Evolutionary conservation across 768 basidiomycete species (phyloP).

Genomic region (Suillus subaureus): DNA sequence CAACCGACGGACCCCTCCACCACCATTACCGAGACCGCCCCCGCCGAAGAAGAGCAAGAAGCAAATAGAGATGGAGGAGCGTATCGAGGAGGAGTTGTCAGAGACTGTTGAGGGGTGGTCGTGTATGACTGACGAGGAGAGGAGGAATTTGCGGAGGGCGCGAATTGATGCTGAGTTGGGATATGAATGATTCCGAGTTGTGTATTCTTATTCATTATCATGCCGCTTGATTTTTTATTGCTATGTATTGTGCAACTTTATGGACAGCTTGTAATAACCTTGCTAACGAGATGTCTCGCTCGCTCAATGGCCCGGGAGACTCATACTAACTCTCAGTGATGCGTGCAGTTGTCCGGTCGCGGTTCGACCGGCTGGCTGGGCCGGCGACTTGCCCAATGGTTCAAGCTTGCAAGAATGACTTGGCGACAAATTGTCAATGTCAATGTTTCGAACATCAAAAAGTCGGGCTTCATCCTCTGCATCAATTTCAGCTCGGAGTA

Average conservation of each 20-base stretch:
- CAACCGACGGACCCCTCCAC: conserved; percentile 73
- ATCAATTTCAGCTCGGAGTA: neutral
- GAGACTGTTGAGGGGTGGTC: conserved; percentile 73
- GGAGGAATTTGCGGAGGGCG: conserved; percentile 54
- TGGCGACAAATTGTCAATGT: too few relatives aligned
- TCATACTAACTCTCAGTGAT: too few relatives aligned
- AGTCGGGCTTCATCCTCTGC: neutral
- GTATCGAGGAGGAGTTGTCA: conserved; percentile 78
- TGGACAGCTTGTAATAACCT: neutral
- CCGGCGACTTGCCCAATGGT: neutral
- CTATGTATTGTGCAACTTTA: neutral
- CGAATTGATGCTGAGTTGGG: conserved; percentile 69
- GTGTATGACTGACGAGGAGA: conserved; percentile 39
- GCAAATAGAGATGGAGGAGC: conserved; percentile 72
- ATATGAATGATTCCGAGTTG: conserved; percentile 41
- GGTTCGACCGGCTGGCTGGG: too few relatives aligned
- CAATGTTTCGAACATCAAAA: neutral
- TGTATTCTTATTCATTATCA: neutral
- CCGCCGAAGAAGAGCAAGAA: conserved; percentile 82
- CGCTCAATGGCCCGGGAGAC: neutral
- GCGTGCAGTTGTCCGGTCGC: too few relatives aligned
- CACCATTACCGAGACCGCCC: conserved; percentile 68
- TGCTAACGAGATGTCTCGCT: neutral
- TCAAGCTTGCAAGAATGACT: neutral
- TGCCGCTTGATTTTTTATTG: neutral